phyloP scores from a whole-genome alignment of 371 early-diverging fungal genomes.

The Enteropsectra breve region DNA sequence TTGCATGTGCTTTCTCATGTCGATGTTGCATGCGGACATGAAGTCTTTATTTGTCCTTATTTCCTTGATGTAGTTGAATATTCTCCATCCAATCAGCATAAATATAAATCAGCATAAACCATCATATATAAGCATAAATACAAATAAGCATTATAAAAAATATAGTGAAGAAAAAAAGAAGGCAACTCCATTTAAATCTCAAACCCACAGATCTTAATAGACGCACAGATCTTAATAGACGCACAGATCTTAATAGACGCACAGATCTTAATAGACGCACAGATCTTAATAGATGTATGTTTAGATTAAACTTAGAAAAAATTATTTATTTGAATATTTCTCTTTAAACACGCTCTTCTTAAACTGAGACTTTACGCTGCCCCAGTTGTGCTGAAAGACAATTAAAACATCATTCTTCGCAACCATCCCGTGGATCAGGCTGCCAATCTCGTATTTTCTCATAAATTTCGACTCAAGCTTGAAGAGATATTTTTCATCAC shows the following conservation, averaged over 20 bases:
- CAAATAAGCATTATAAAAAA: too few relatives aligned
- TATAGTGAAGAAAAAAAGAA: too few relatives aligned
- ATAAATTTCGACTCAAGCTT: background rate
- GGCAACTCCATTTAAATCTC: too few relatives aligned
- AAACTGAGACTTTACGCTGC: background rate
- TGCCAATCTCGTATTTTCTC: conserved; percentile 4
- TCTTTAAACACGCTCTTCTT: conserved; percentile 11
- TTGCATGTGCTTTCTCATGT: background rate
- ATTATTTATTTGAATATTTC: conserved; percentile 13
- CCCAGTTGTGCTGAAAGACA: conserved; percentile 2
- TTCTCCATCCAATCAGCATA: conserved; percentile 13
- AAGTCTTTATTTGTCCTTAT: background rate
- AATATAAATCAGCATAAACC: background rate
- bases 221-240: too few relatives aligned
- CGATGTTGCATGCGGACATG: background rate
- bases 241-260: too few relatives aligned
- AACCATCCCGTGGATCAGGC: background rate
- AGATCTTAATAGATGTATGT: background rate
- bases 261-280: too few relatives aligned
- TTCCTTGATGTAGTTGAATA: background rate
- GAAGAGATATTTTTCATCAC: background rate
- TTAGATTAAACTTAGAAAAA: background rate
- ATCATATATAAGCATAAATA: too few relatives aligned
- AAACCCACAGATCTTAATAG: too few relatives aligned
- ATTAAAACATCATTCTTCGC: background rate